A percentile compares a stretch with the other conserved stretches of the same genome.
Evolutionary conservation across 768 basidiomycete species (phyloP).

Genomic region (Panaeolus cyanescens): DNA sequence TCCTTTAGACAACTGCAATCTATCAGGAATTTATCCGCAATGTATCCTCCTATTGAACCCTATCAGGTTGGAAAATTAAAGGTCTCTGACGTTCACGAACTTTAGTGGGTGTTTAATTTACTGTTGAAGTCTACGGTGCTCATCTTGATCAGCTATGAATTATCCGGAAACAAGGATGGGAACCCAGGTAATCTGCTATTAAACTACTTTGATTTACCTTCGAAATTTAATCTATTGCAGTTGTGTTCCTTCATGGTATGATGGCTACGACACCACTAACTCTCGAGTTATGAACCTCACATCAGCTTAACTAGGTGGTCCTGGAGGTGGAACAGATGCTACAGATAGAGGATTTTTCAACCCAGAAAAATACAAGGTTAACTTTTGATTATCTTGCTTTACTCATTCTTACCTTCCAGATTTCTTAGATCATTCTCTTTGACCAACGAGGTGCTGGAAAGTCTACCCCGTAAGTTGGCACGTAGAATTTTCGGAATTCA

Average conservation of each 20-base stretch:
- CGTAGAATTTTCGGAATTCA: neutral
- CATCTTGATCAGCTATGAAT: constrained; percentile 62
- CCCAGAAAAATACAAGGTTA: constrained; percentile 82
- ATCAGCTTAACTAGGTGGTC: constrained; percentile 54
- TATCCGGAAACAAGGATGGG: constrained; percentile 78
- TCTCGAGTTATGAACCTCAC: neutral
- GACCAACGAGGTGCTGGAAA: constrained; percentile 92
- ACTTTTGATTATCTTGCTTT: neutral
- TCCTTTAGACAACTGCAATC: neutral
- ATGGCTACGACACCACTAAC: neutral
- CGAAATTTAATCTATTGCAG: constrained; percentile 31
- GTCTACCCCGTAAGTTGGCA: constrained; percentile 69
- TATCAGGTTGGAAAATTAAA: constrained; percentile 66
- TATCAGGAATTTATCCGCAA: constrained; percentile 10
- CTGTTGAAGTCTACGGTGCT: neutral
- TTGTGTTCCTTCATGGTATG: constrained; percentile 78
- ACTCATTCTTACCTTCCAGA: neutral
- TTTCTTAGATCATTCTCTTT: constrained; percentile 72
- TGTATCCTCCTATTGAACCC: constrained; percentile 74
- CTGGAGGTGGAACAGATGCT: constrained; percentile 73
- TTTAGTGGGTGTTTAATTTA: constrained; percentile 52
- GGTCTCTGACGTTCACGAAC: constrained; percentile 72
- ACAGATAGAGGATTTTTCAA: constrained; percentile 82
- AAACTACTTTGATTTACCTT: neutral
- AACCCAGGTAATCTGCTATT: constrained; percentile 55